Evolutionary conservation across 768 basidiomycete species (phyloP).

Genomic region (Plicaturopsis crispa): DNA sequence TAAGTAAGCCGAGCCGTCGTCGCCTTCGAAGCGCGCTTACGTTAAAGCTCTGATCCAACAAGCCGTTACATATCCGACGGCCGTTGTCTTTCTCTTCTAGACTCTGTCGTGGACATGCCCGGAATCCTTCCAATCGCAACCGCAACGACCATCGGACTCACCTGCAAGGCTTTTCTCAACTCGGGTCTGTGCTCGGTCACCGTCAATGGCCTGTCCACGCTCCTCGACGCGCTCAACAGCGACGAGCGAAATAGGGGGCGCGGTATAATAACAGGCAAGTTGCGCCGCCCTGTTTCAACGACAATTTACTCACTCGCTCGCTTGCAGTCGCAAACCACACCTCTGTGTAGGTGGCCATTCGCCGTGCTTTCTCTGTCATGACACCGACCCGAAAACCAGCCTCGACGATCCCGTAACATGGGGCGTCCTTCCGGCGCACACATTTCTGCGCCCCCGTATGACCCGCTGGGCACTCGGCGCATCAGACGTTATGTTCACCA

Average conservation of each 20-base stretch:
- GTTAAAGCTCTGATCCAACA: no score
- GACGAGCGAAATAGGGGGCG: slow-evolving; percentile 38
- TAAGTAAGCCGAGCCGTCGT: no score
- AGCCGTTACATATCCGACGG: no score
- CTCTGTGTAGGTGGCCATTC: slow-evolving; percentile 59
- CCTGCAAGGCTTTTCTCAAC: slow-evolving; percentile 72
- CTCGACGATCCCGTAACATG: slow-evolving; percentile 83
- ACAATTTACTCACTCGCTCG: slow-evolving; percentile 7
- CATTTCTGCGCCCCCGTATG: slow-evolving; percentile 48
- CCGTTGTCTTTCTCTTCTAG: no score
- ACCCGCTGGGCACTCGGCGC: slow-evolving; percentile 92
- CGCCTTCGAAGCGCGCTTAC: no score
- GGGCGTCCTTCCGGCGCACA: slow-evolving; percentile 69
- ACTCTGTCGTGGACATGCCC: no score
- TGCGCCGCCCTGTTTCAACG: slow-evolving; percentile 4
- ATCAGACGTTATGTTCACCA: slow-evolving; percentile 92
- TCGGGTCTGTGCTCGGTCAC: slow-evolving; percentile 59
- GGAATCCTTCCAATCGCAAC: slow-evolving; percentile 50
- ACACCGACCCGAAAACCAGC: slow-evolving; percentile 27
- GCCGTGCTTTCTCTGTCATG: slow-evolving; percentile 2
- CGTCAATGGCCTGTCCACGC: slow-evolving; percentile 60
- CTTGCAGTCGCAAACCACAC: slow-evolving; percentile 83
- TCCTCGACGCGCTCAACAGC: slow-evolving; percentile 54
- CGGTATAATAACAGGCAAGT: slow-evolving; percentile 69
- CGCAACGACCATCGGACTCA: slow-evolving; percentile 61